A percentile compares a stretch with the other conserved stretches of the same genome.
Evolutionary conservation across 805 yeast genomes (phyloP).

Genomic region (Saccharomycopsis sp.): DNA sequence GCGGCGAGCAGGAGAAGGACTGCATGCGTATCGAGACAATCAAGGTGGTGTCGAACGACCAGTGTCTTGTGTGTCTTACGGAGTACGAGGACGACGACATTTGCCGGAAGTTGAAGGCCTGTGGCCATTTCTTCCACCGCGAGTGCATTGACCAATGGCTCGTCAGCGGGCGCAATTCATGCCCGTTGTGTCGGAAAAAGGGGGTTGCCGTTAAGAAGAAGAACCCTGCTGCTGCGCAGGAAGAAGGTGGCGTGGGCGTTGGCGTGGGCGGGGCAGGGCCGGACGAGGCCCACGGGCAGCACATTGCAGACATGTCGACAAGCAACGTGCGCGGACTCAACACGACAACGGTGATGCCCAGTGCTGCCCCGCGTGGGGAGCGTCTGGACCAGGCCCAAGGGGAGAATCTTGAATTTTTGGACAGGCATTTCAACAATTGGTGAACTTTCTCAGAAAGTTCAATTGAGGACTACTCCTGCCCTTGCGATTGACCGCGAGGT

Average conservation of each 20-base stretch:
- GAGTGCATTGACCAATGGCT: slow-evolving; percentile 55
- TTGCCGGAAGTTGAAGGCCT: slow-evolving; percentile 36
- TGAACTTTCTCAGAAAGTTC: too few species aligned
- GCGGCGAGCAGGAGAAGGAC: too few species aligned
- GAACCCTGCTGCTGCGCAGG: background rate
- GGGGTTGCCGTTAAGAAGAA: slow-evolving; percentile 28
- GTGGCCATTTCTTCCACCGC: slow-evolving; percentile 46
- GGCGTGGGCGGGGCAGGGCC: background rate
- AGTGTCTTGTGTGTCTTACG: slow-evolving; percentile 45
- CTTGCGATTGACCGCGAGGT: too few species aligned
- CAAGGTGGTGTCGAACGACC: slow-evolving; percentile 24
- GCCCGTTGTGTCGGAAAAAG: slow-evolving; percentile 47
- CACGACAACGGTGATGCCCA: too few species aligned
- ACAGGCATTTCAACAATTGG: too few species aligned
- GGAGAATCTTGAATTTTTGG: too few species aligned
- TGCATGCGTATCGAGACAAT: slow-evolving; percentile 20
- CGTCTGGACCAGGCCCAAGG: too few species aligned
- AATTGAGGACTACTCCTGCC: too few species aligned
- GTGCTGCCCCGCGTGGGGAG: too few species aligned
- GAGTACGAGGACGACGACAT: slow-evolving; percentile 39
- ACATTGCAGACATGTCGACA: too few species aligned
- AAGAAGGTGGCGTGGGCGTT: background rate
- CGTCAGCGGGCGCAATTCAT: slow-evolving; percentile 41
- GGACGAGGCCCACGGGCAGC: background rate
- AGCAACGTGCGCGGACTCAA: too few species aligned